These are phyloP conservation scores for Diaporthe batatas DNA, from an alignment of 2,329 filamentous ascomycete species.

Conservation along the genomic window DNA sequence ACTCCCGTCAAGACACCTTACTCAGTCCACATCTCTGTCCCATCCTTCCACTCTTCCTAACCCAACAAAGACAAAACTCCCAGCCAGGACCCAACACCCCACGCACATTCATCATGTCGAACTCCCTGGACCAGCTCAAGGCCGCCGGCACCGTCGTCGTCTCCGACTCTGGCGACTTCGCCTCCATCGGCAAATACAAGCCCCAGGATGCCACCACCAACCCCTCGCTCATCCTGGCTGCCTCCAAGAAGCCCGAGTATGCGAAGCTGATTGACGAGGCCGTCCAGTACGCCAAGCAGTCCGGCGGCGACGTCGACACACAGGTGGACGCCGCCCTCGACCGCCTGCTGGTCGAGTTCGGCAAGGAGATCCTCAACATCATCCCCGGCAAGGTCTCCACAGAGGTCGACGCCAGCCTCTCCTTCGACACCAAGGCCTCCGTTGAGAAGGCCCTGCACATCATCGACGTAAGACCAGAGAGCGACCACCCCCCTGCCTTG, in stretches of 20 bases:
- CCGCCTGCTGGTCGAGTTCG: slow-evolving; percentile 96
- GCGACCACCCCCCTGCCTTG: background rate
- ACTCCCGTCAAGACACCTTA: background rate
- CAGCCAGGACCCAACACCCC: background rate
- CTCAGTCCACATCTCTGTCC: background rate
- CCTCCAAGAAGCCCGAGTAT: slow-evolving; percentile 98
- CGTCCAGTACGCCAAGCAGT: slow-evolving; percentile 83
- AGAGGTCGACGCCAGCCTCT: slow-evolving; percentile 96
- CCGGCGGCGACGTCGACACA: slow-evolving; percentile 75
- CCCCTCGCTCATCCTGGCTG: slow-evolving; percentile 97
- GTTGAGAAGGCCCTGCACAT: slow-evolving; percentile 97
- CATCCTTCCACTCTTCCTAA: slow-evolving; percentile 2
- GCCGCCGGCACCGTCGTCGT: slow-evolving; percentile 96
- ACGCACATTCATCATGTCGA: slow-evolving; percentile 73
- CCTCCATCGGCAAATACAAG: slow-evolving; percentile 99
- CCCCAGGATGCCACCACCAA: slow-evolving; percentile 99
- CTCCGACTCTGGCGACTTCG: slow-evolving; percentile 87
- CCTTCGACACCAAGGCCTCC: slow-evolving; percentile 92
- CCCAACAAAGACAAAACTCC: background rate
- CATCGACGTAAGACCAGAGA: slow-evolving; percentile 78
- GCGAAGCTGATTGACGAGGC: slow-evolving; percentile 90
- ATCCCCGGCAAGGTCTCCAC: slow-evolving; percentile 99
- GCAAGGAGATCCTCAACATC: slow-evolving; percentile 96
- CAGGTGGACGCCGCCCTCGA: slow-evolving; percentile 94
- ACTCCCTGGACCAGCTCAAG: slow-evolving; percentile 97